phyloP scores from a whole-genome alignment of 2,329 filamentous ascomycete genomes.

The Cytospora schulzeri region DNA sequence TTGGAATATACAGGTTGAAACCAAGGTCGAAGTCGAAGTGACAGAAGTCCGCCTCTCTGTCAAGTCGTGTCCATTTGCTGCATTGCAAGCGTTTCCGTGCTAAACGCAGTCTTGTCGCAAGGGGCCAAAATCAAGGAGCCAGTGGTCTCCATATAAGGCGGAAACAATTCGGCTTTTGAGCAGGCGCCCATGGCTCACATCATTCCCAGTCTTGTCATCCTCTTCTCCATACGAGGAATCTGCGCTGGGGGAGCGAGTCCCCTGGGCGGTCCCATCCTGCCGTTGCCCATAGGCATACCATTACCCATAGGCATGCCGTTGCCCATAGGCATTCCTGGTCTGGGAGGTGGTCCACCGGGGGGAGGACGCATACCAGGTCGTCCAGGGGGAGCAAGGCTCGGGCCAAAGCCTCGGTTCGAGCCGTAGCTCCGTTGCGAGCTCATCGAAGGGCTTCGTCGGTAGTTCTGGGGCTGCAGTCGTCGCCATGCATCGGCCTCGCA shows the following conservation, averaged over 20 bases:
- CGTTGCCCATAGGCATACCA: constrained; percentile 26
- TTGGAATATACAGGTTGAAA: constrained; percentile 13
- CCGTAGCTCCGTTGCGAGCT: constrained; percentile 27
- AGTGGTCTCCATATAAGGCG: background rate
- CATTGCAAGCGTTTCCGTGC: constrained; percentile 8
- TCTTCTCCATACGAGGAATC: constrained; percentile 60
- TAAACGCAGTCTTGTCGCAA: background rate
- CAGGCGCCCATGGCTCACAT: constrained; percentile 43
- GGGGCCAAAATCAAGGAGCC: constrained; percentile 6
- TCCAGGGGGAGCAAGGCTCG: constrained; percentile 25
- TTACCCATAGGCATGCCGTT: constrained; percentile 10
- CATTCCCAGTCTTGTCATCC: constrained; percentile 63
- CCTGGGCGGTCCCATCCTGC: constrained; percentile 28
- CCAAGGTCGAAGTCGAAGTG: constrained; percentile 6
- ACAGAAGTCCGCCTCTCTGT: background rate
- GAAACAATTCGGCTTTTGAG: background rate
- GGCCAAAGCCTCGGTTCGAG: constrained; percentile 11
- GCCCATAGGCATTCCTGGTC: constrained; percentile 14
- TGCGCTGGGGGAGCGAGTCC: constrained; percentile 37
- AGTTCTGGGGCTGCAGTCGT: constrained; percentile 39
- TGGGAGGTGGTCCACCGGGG: constrained; percentile 23
- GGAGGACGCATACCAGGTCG: constrained; percentile 27
- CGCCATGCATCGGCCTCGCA: constrained; percentile 85
- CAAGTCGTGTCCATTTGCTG: constrained; percentile 1
- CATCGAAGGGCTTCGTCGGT: constrained; percentile 20